Evolutionary conservation across 176 grass and related monocot genomes (phyloP), one percentile per base, ranked within the genome.

Genomic region (Ensete glaucum): DNA sequence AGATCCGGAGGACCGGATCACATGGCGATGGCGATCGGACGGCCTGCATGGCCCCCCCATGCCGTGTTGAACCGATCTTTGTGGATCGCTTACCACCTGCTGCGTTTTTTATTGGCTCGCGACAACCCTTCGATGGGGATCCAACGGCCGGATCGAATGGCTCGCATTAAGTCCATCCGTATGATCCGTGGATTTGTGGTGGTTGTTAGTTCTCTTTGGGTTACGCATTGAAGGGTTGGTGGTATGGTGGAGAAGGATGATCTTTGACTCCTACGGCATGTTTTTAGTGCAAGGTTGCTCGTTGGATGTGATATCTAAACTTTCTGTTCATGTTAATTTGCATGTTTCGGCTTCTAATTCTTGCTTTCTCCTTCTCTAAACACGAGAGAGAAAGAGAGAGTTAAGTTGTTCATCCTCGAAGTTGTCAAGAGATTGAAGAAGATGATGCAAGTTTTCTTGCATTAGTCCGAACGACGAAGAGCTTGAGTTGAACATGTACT

Each of bases 261-360:
- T 52, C 67, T 70, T 70, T 70, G 52, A 70, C 67, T 70, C 67
- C 51, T 20, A 70, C 67, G 67, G 43, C 19, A 50, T 11, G 43
- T 50, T 26, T 62, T 62, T 22, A 62, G 58, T 19, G 58, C 7
- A 62, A 62, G 58, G 8, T 67, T 16, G 65, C 14, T 19, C 1
- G 67, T 50, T 65, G 23, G n/a, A 51, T 20, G 67, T 43, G 34
- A 43, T 43, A 43, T 43, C 34, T 43, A 43, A 43, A 43, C 34
- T 43, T 43, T 4, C 6, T 5, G 4, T 43, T 43, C 34, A 43
- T 43, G 34, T 43, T 6, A 43, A 6, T 43, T 43, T 43, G 34
- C 34, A 43, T 43, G 34, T 43, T 4, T 4, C 4, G 4, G 34
- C 34, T 43, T 43, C 34, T 6, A 6, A 43, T 43, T 6, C 34